Base-by-base conservation (phyloP, 768 basidiomycete genomes). In the Gloeopeniophorella convolvens region DNA sequence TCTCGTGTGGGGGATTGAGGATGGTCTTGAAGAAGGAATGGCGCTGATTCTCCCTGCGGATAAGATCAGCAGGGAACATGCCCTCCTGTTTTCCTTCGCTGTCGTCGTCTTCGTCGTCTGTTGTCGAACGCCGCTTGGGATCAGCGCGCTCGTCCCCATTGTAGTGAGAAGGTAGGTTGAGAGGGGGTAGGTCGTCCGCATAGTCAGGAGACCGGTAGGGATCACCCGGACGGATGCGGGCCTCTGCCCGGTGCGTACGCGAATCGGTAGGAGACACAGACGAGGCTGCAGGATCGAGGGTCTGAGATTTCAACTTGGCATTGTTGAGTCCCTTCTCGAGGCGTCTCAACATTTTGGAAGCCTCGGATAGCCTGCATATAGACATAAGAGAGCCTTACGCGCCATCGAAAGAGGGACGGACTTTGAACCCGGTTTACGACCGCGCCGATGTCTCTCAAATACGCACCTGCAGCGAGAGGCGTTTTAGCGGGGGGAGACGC, bases 361-460 rank as follows among this genome's bases (percentile, higher is more conserved):
- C 87, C 64, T 91, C 89, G 31, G 89, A 90, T 35, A 92, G 71
- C 66, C 89, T 90, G 57, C 21, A 41, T 37, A 57, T 52, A 45
- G 37, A 37, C 31, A 61, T 42, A 41, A 60, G 54, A 15, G 54
- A 35, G 31, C 21, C 33, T 39, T 31, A 39, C 45, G 26, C 20
- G 27, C 42, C 31, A 30, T 51, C 32, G 23, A 45, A 42, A 36
- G n/a, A 32, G 5, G 16, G 37, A 67, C 73, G 21, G 65, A 91
- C 89, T 91, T 92, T 68, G 89, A 90, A 59, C 89, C 89, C 15
- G 89, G 89, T 61, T 92, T 92, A 49, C 89, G 79, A 35, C 89
- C 89, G 28, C 89, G 81, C 46, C 89, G 79, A 66, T 92, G 89
- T 66, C 91, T 92, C 70, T 92, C 89, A 59, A 92, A 92, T 28